These are phyloP conservation scores for Metarhizium rileyi DNA, from an alignment of 2,329 filamentous ascomycete species.

Conservation along the genomic window DNA sequence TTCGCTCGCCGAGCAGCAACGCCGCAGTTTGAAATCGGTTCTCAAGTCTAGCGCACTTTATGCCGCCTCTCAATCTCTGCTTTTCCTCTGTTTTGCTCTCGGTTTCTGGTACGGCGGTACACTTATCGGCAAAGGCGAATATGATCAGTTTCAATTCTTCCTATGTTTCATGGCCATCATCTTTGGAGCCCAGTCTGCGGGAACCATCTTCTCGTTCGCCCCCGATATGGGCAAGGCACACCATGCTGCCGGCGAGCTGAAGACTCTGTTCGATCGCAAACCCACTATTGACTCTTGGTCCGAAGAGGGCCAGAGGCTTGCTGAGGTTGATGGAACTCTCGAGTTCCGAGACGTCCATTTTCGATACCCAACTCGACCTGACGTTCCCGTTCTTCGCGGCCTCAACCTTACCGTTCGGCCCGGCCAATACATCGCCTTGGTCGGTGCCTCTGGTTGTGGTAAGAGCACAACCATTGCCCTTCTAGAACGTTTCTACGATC, in stretches of 20 bases:
- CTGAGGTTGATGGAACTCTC: constrained; percentile 61
- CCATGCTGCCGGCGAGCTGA: constrained; percentile 69
- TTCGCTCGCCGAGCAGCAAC: constrained; percentile 57
- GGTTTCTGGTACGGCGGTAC: constrained; percentile 90
- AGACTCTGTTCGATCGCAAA: constrained; percentile 72
- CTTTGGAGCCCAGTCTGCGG: constrained; percentile 86
- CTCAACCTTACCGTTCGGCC: constrained; percentile 65
- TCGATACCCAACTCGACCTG: constrained; percentile 82
- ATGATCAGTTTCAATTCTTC: constrained; percentile 81
- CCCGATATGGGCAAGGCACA: constrained; percentile 92
- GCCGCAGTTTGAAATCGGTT: constrained; percentile 60
- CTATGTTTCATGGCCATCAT: constrained; percentile 80
- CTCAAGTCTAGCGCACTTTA: constrained; percentile 71
- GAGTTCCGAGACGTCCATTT: constrained; percentile 93
- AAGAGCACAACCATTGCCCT: constrained; percentile 91
- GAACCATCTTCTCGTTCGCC: constrained; percentile 79
- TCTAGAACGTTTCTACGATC: constrained; percentile 91
- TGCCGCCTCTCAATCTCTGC: constrained; percentile 72
- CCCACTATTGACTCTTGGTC: constrained; percentile 80
- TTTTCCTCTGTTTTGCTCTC: constrained; percentile 75
- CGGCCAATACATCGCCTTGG: constrained; percentile 78
- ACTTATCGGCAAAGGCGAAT: constrained; percentile 61
- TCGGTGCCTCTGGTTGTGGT: constrained; percentile 89
- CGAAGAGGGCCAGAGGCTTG: constrained; percentile 51
- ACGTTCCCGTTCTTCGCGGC: constrained; percentile 84